A percentile compares a stretch with the other conserved stretches of the same genome.
phyloP scores from a whole-genome alignment of 164 flowering plant genomes.

The Kingdonia uniflora region DNA sequence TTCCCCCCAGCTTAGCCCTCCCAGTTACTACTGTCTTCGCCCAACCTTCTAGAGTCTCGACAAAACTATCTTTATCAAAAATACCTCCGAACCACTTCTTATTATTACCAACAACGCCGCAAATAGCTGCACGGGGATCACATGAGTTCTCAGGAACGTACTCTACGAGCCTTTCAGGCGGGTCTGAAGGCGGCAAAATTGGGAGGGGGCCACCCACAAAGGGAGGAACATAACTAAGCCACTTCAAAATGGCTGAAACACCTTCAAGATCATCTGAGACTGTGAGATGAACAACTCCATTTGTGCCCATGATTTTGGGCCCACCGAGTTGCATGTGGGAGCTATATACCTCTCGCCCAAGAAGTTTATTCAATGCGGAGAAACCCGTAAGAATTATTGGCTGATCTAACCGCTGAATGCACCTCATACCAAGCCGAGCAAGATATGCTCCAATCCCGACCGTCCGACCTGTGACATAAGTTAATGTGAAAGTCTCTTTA shows the following conservation, averaged over 20 bases:
- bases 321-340: conserved; percentile 99
- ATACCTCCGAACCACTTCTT: conserved; percentile 94
- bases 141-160: conserved; percentile 84
- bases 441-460: conserved; percentile 99
- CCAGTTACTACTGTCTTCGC: conserved; percentile 99
- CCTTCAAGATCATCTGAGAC: conserved; percentile 99
- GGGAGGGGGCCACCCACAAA: conserved; percentile 79
- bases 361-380: conserved; percentile 92
- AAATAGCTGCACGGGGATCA: conserved; percentile 96
- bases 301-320: conserved; percentile 98
- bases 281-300: conserved; percentile 95
- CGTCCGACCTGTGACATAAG: conserved; percentile 97
- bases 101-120: conserved; percentile 40
- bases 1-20: conserved; percentile 96
- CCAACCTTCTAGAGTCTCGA: conserved; percentile 97
- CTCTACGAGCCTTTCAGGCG: conserved; percentile 73
- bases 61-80: conserved; percentile 84
- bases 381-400: conserved; percentile 97
- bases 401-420: conserved; percentile 98
- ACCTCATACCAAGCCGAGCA: conserved; percentile 98
- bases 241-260: conserved; percentile 73
- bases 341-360: conserved; percentile 97
- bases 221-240: conserved; percentile 92
- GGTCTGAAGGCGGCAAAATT: conserved; percentile 50
- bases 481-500: conserved; percentile 87